These are phyloP conservation scores for Closterium sp. DNA, from an alignment of 139 green algal species.

Conservation along the genomic window DNA sequence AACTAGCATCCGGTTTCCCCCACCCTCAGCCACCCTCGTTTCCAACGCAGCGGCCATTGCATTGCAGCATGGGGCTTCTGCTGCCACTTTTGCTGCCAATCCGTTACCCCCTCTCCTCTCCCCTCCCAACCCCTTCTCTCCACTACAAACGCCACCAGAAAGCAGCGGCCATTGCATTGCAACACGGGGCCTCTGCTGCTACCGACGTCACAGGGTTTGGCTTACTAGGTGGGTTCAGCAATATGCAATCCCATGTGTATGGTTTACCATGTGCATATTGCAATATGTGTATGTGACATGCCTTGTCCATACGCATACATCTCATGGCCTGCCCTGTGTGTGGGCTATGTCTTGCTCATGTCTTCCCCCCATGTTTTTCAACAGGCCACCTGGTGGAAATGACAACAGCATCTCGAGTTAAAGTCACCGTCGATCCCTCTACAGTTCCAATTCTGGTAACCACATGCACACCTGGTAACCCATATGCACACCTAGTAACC, in stretches of 20 bases:
- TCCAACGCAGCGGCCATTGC: constrained; percentile 57
- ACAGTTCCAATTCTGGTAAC: constrained; percentile 62
- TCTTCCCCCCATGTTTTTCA: too few species aligned
- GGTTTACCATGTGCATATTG: background rate
- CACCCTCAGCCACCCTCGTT: too few species aligned
- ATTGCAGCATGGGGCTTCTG: constrained; percentile 55
- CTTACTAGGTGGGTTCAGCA: constrained; percentile 58
- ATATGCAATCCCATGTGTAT: background rate
- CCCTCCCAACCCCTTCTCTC: too few species aligned
- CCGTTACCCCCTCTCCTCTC: too few species aligned
- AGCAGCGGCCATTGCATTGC: constrained; percentile 58
- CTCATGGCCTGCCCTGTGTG: too few species aligned
- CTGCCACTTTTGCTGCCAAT: constrained; percentile 83
- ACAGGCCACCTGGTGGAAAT: constrained; percentile 55
- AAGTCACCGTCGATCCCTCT: constrained; percentile 49
- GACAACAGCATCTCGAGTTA: constrained; percentile 29
- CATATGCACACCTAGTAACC: too few species aligned
- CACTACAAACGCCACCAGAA: background rate
- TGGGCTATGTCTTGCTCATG: too few species aligned
- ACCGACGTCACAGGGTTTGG: constrained; percentile 95
- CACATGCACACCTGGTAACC: too few species aligned
- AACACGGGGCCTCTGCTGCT: constrained; percentile 64
- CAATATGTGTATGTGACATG: background rate
- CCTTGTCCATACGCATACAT: too few species aligned
- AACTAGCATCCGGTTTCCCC: too few species aligned